Evolutionary conservation across 129 eudicot species (phyloP).

Genomic region (Flaveria bidentis): DNA sequence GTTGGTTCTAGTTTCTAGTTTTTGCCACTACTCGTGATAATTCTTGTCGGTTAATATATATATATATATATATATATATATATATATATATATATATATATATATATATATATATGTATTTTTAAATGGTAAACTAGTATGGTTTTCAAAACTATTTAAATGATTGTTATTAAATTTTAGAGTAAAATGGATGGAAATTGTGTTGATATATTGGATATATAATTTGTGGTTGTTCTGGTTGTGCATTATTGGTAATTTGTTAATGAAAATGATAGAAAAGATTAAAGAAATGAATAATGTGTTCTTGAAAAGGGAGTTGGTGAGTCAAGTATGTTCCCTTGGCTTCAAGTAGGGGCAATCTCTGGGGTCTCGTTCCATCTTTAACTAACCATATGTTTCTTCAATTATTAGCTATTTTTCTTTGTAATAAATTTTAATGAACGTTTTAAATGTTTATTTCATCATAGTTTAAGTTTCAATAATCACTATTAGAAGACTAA

Average conservation of each 20-base stretch:
- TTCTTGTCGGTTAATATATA: too few relatives aligned
- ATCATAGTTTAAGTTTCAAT: too few relatives aligned
- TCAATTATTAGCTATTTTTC: not conserved
- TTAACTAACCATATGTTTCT: slow-evolving; percentile 18
- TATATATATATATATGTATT: too few relatives aligned
- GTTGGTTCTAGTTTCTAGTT: too few relatives aligned
- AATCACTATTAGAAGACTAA: too few relatives aligned
- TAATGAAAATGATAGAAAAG: not conserved
- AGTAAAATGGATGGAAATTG: not conserved
- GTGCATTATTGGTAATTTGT: not conserved
- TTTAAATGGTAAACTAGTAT: not conserved
- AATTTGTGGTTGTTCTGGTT: not conserved
- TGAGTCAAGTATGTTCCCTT: slow-evolving; percentile 39
- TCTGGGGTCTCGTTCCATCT: slow-evolving; percentile 15
- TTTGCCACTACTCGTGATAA: too few relatives aligned
- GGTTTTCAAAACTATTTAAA: not conserved
- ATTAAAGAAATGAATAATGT: not conserved
- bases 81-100: too few relatives aligned
- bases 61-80: too few relatives aligned
- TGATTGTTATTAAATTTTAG: too few relatives aligned
- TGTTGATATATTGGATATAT: not conserved
- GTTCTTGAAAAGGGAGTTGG: slow-evolving; percentile 31
- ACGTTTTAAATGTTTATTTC: too few relatives aligned
- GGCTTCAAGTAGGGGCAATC: slow-evolving; percentile 45
- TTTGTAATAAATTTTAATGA: not conserved